Evolutionary conservation across 2,329 filamentous ascomycete species (phyloP).

Genomic region (Penicillium sp.): DNA sequence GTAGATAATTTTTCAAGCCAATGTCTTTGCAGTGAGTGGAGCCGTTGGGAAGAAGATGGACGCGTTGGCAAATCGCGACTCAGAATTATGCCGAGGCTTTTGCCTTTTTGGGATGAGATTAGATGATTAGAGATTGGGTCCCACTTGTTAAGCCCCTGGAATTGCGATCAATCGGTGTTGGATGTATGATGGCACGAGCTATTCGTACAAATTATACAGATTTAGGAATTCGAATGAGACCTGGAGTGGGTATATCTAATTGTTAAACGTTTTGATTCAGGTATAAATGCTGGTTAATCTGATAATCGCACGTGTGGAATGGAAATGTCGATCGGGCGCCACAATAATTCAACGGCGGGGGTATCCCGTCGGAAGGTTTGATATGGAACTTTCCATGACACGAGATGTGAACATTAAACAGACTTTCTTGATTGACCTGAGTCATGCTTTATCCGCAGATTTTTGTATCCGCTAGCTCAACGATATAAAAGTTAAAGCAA

Average conservation of each 20-base stretch:
- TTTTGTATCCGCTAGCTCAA: background rate
- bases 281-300: too few relatives aligned
- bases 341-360: background rate
- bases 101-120: background rate
- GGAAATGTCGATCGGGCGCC: background rate
- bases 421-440: background rate
- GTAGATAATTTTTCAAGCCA: slow-evolving; percentile 1
- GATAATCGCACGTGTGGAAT: too few relatives aligned
- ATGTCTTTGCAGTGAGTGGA: slow-evolving; percentile 5
- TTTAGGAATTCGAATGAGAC: too few relatives aligned
- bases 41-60: slow-evolving; percentile 16
- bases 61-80: background rate
- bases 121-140: background rate
- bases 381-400: background rate
- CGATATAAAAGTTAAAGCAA: background rate
- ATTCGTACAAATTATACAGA: too few relatives aligned
- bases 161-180: too few relatives aligned
- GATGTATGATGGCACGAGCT: too few relatives aligned
- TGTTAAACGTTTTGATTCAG: too few relatives aligned
- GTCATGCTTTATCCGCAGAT: background rate
- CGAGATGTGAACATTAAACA: background rate
- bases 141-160: background rate
- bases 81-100: slow-evolving; percentile 2
- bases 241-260: too few relatives aligned
- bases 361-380: slow-evolving; percentile 7